Evolutionary conservation across 257 asterid species (phyloP).

Genomic region (Solanum bukasovii): DNA sequence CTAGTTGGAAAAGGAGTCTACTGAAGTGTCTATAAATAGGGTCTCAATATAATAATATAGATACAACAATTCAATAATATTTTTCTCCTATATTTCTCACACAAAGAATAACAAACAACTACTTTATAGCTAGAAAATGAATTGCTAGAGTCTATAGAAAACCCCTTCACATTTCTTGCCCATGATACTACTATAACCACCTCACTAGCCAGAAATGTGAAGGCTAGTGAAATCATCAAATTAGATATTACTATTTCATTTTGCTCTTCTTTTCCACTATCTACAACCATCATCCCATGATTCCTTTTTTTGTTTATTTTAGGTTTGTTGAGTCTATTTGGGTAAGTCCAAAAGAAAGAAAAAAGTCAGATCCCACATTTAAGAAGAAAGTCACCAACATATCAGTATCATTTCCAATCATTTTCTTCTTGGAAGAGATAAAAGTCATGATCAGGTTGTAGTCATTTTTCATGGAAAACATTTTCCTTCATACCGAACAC

Average conservation of each 20-base stretch:
- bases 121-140: not conserved
- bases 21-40: not conserved
- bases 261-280: not conserved
- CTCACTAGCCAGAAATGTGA: not conserved
- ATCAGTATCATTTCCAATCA: not conserved
- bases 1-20: not conserved
- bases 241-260: not conserved
- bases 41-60: not conserved
- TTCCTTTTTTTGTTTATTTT: not conserved
- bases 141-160: not conserved
- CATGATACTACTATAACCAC: not conserved
- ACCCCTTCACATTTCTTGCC: not conserved
- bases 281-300: not conserved
- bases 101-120: not conserved
- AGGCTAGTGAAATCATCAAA: not conserved
- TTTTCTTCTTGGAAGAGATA: not conserved
- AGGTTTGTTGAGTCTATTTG: not conserved
- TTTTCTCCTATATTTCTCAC: not conserved
- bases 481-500: not conserved
- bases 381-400: not conserved
- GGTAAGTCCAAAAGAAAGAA: not conserved
- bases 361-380: not conserved
- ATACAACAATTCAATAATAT: not conserved
- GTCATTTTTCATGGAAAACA: not conserved
- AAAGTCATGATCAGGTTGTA: not conserved